Percentiles rank a stretch among this genome's conserved stretches.
phyloP scores from a whole-genome alignment of 768 basidiomycete species.

The Gyrodon lividus region DNA sequence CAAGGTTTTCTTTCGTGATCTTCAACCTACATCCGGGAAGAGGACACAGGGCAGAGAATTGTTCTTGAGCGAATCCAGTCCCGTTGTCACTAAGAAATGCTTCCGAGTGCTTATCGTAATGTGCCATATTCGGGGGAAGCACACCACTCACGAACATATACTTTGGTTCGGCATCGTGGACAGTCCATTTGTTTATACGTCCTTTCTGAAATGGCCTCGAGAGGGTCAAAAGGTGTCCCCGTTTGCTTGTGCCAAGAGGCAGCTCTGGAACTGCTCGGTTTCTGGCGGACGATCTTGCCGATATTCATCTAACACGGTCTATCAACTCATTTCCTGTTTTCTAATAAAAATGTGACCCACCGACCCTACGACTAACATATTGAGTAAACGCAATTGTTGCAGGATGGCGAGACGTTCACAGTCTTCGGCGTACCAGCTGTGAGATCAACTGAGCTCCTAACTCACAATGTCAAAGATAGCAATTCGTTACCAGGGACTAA shows the following conservation, averaged over 20 bases:
- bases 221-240: constrained; percentile 33
- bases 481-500: constrained; percentile 33
- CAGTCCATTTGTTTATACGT: constrained; percentile 31
- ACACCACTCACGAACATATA: constrained; percentile 32
- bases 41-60: constrained; percentile 39
- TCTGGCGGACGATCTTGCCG: constrained; percentile 13
- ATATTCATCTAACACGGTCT: constrained; percentile 22
- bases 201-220: constrained; percentile 31
- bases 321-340: background rate
- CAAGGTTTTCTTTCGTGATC: constrained; percentile 44
- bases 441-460: background rate
- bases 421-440: constrained; percentile 34
- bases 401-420: constrained; percentile 30
- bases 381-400: constrained; percentile 25
- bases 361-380: constrained; percentile 28
- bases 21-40: constrained; percentile 36
- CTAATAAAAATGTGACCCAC: constrained; percentile 14
- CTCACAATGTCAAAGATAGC: background rate
- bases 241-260: constrained; percentile 26
- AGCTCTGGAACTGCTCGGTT: constrained; percentile 15
- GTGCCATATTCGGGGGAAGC: background rate
- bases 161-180: constrained; percentile 33
- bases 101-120: constrained; percentile 17
- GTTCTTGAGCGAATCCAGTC: constrained; percentile 48
- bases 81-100: constrained; percentile 41